Conservation (phyloP, 2,329 filamentous ascomycete genomes). For the Phoma herbarum region DNA sequence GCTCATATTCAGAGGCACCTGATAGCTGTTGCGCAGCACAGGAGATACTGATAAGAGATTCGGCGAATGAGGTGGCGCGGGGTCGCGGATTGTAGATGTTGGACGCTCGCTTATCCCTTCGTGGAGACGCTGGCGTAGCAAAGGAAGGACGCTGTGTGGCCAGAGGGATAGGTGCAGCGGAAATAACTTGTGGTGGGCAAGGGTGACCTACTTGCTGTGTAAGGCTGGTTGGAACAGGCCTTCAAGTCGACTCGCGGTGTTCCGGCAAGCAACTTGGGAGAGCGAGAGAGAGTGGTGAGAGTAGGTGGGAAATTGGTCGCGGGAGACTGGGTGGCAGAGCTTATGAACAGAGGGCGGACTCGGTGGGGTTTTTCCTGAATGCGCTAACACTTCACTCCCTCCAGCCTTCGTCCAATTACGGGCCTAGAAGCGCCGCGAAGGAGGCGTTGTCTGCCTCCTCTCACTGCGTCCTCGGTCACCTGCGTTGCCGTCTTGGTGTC, state of each 20-base stretch:
- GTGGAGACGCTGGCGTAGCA: slow-evolving; percentile 29
- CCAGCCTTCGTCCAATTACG: slow-evolving; percentile 41
- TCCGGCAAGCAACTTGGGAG: slow-evolving; percentile 44
- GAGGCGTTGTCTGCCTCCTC: slow-evolving; percentile 33
- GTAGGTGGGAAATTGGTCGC: slow-evolving; percentile 26
- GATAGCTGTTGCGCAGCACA: slow-evolving; percentile 40
- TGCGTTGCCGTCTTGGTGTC: slow-evolving; percentile 29
- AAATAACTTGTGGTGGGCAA: slow-evolving; percentile 24
- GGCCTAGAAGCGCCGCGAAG: slow-evolving; percentile 38
- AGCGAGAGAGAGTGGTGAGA: slow-evolving; percentile 27
- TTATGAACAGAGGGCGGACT: slow-evolving; percentile 48
- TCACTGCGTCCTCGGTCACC: slow-evolving; percentile 31
- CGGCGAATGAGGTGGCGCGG: slow-evolving; percentile 47
- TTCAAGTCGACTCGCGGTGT: slow-evolving; percentile 38
- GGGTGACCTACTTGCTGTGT: slow-evolving; percentile 42
- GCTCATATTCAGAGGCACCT: slow-evolving; percentile 28
- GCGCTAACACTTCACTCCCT: slow-evolving; percentile 49
- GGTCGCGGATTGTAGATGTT: slow-evolving; percentile 28
- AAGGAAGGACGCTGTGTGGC: slow-evolving; percentile 25
- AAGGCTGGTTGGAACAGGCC: slow-evolving; percentile 37
- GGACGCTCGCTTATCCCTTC: slow-evolving; percentile 36
- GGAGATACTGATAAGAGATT: slow-evolving; percentile 44
- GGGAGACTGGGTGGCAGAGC: slow-evolving; percentile 37
- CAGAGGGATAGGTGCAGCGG: slow-evolving; percentile 26
- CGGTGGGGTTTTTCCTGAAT: slow-evolving; percentile 48